A percentile compares a stretch with the other conserved stretches of the same genome.
phyloP scores from a whole-genome alignment of 495 filamentous ascomycete genomes.

The Penicillium parvum region DNA sequence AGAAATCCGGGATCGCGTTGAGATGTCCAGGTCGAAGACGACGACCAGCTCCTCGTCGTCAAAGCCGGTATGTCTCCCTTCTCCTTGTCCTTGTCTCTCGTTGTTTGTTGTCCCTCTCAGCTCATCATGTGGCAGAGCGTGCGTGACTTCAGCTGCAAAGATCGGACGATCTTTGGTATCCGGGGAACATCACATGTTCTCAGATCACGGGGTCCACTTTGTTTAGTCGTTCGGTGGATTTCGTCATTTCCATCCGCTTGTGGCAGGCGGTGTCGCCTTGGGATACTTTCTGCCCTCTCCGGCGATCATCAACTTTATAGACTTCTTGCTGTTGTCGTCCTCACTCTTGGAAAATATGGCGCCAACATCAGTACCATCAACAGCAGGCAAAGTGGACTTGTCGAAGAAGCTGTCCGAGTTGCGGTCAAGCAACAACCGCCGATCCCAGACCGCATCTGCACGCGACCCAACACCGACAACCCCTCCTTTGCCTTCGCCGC shows the following conservation, averaged over 20 bases:
- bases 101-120: not conserved
- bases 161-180: conserved; percentile 11
- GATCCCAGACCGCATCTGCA: conserved; percentile 48
- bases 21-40: not conserved
- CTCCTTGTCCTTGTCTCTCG: not conserved
- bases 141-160: conserved; percentile 1
- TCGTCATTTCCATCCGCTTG: conserved; percentile 7
- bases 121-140: conserved; percentile 5
- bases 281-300: not conserved
- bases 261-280: conserved; percentile 12
- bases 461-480: conserved; percentile 67
- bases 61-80: not conserved
- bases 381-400: conserved; percentile 50
- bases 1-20: not conserved
- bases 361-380: conserved; percentile 16
- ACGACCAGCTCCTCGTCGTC: not conserved
- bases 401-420: conserved; percentile 64
- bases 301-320: not conserved
- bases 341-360: conserved; percentile 23
- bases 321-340: not conserved
- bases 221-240: not conserved
- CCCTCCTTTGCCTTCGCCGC: conserved; percentile 65
- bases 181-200: conserved; percentile 11
- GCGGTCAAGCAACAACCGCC: conserved; percentile 51
- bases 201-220: conserved; percentile 20